Percentiles rank a stretch among this genome's conserved stretches.
Evolutionary conservation across 2,329 filamentous ascomycete species (phyloP).

Genomic region (Epichloe festucae): DNA sequence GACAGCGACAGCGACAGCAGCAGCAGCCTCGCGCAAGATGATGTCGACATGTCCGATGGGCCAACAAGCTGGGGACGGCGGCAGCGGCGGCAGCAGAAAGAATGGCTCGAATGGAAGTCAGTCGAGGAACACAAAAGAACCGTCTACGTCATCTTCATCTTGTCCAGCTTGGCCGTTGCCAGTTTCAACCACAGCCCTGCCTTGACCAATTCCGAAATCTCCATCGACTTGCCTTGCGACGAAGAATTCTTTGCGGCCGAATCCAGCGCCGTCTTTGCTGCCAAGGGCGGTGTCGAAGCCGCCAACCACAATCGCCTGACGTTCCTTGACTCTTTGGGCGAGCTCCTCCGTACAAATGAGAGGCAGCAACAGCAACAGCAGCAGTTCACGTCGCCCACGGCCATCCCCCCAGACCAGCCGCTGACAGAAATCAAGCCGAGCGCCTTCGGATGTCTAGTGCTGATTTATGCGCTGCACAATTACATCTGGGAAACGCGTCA

Average conservation of each 20-base stretch:
- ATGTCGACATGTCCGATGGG: slow-evolving; percentile 46
- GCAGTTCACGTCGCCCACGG: background rate
- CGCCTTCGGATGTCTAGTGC: slow-evolving; percentile 78
- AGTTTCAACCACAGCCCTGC: slow-evolving; percentile 88
- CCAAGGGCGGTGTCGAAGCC: slow-evolving; percentile 57
- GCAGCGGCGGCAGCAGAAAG: slow-evolving; percentile 33
- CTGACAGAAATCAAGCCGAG: slow-evolving; percentile 63
- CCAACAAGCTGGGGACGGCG: slow-evolving; percentile 30
- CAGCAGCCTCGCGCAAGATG: slow-evolving; percentile 24
- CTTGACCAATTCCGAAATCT: slow-evolving; percentile 86
- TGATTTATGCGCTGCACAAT: slow-evolving; percentile 92
- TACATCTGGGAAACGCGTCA: slow-evolving; percentile 98
- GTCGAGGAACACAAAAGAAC: slow-evolving; percentile 87
- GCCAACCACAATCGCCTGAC: slow-evolving; percentile 59
- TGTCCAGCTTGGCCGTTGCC: slow-evolving; percentile 82
- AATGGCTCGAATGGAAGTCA: slow-evolving; percentile 79
- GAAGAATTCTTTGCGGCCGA: slow-evolving; percentile 84
- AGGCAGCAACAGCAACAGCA: slow-evolving; percentile 35
- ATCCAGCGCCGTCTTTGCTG: slow-evolving; percentile 66
- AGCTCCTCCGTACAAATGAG: slow-evolving; percentile 65
- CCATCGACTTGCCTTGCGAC: slow-evolving; percentile 79
- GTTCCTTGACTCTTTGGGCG: slow-evolving; percentile 72
- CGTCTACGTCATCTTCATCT: slow-evolving; percentile 77
- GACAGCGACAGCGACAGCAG: background rate
- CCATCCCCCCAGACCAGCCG: slow-evolving; percentile 27